These are phyloP conservation scores for Abrus pulchellus DNA, from an alignment of 306 rosid genomes.

Conservation along the genomic window DNA sequence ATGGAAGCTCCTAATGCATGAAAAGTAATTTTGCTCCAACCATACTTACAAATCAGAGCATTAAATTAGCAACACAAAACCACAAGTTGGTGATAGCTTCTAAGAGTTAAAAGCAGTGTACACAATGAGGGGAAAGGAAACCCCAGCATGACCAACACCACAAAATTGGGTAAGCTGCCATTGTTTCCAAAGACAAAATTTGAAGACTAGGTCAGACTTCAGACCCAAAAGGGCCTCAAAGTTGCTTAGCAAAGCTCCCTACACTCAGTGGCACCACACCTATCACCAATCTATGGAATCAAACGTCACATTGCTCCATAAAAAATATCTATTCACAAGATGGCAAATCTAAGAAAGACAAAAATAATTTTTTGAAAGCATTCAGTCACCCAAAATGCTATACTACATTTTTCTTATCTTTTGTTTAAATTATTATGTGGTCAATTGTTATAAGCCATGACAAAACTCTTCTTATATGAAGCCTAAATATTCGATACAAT, in stretches of 20 bases:
- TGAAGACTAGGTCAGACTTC: constrained; percentile 52
- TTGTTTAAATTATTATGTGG: background rate
- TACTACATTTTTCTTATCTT: background rate
- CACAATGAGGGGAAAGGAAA: constrained; percentile 17
- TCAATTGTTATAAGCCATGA: constrained; percentile 8
- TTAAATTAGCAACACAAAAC: constrained; percentile 4
- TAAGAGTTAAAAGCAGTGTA: constrained; percentile 46
- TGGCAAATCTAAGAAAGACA: constrained; percentile 43
- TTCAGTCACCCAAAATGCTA: constrained; percentile 21
- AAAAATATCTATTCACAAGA: constrained; percentile 13
- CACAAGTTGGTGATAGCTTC: constrained; percentile 47
- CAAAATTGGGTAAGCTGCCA: constrained; percentile 62
- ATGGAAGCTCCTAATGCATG: constrained; percentile 16
- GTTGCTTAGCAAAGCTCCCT: constrained; percentile 45
- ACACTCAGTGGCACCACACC: constrained; percentile 47
- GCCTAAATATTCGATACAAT: too few relatives aligned
- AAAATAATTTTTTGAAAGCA: background rate
- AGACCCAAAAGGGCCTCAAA: constrained; percentile 49
- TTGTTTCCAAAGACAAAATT: constrained; percentile 56
- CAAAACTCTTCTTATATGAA: background rate
- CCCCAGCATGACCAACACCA: constrained; percentile 36
- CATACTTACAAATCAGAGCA: constrained; percentile 23
- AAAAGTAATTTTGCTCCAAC: background rate
- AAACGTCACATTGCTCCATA: constrained; percentile 50
- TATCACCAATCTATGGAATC: constrained; percentile 39